phyloP scores from a whole-genome alignment of 805 yeast species.

The Brettanomyces anomalus region DNA sequence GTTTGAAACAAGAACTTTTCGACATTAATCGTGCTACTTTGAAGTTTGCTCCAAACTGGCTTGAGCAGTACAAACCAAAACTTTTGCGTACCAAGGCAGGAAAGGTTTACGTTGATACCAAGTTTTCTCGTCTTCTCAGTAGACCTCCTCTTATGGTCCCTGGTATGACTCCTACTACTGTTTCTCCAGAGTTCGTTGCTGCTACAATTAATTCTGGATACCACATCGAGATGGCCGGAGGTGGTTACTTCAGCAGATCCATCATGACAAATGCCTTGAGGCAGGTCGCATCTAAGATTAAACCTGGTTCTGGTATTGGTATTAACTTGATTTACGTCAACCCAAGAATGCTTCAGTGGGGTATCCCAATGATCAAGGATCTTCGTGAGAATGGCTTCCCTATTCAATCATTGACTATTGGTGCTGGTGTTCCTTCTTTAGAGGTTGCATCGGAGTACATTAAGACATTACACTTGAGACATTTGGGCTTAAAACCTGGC shows the following conservation, averaged over 20 bases:
- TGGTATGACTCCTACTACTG: conserved; percentile 99
- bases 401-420: conserved; percentile 90
- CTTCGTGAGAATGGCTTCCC: conserved; percentile 92
- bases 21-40: conserved; percentile 56
- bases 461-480: conserved; percentile 83
- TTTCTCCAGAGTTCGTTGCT: conserved; percentile 86
- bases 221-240: conserved; percentile 97
- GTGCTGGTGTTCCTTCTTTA: conserved; percentile 98
- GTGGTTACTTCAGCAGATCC: conserved; percentile 83
- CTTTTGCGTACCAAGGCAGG: conserved; percentile 68
- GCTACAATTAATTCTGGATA: conserved; percentile 95
- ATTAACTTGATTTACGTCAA: conserved; percentile 90
- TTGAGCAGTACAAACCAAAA: conserved; percentile 77
- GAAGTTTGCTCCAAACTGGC: conserved; percentile 87
- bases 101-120: conserved; percentile 82
- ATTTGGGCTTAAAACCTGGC: conserved; percentile 96
- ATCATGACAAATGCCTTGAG: conserved; percentile 70
- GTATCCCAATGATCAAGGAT: conserved; percentile 87
- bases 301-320: conserved; percentile 86
- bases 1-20: conserved; percentile 92
- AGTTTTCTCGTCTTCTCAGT: conserved; percentile 84
- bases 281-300: conserved; percentile 55
- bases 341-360: conserved; percentile 98
- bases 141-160: conserved; percentile 97
- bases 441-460: conserved; percentile 97